Evolutionary conservation across 352 stramenopile genomes (phyloP), one percentile per base, ranked within the genome.

Genomic region (Pythium folliculosum): DNA sequence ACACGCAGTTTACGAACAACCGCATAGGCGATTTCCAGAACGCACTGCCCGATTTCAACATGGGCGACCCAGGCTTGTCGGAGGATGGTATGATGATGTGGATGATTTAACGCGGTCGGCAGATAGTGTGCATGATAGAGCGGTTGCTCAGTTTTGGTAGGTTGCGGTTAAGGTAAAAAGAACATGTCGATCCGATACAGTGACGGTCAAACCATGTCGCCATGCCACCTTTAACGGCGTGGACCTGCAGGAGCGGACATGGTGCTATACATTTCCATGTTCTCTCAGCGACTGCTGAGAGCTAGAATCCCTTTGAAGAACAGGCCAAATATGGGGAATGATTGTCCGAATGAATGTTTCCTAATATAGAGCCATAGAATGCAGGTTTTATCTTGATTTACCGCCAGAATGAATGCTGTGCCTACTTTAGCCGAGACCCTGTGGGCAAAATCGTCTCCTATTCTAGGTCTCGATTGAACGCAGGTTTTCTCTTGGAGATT

Each of bases 51-150:
- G 84, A 92, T 71, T 91, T 91, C 51, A 84, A 75, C 4, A 86
- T 91, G 71, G 80, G 77, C 13, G 82, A 91, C 50, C 77, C 84
- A 21, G 81, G 77, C 3, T 70, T 93, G 14, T 93, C 81, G 1
- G 79, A 84, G 2, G 84, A 93, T 25, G 84, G 82, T 30, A 91
- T 93, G 84, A 93, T 91, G 81, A 91, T 93, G 82, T 93, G 84
- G 84, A 93, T 93, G 84, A 93, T 93, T 58, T 93, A 74, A 70
- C 8, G 35, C 1, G 35, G 35, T 14, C 8, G 8, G 8, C 35
- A 40, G 35, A 40, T 40, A 40, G 35, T 40, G 35, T 40, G 35
- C 35, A 14, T 8, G n/a, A 35, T n/a, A 32, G 54, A 40, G 16
- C 32, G 30, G 30, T 30, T 32, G 27, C 22, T 5, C 47, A 53